Base-by-base conservation (phyloP, 2,329 filamentous ascomycete species). In the Camptophora hylomeconis region DNA sequence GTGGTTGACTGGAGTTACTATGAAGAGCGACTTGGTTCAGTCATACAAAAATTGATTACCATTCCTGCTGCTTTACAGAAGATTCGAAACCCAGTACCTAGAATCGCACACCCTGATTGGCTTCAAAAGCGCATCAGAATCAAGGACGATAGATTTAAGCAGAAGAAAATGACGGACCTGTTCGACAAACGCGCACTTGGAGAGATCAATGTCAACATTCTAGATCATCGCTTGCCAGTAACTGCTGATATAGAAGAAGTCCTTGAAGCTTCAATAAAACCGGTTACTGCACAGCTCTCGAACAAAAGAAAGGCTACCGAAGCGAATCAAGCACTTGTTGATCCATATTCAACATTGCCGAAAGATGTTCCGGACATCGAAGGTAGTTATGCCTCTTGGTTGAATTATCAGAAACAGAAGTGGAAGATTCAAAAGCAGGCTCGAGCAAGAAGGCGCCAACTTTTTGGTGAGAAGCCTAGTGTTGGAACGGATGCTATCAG, bases 1-100 rank as follows among this genome's bases (percentile, higher is more conserved):
- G 67, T 98, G 8, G 75, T 98, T 28, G 89, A 98, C 52, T 99
- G 89, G 89, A 71, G 84, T 42, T 99, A 99, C 56, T 99, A 99
- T 51, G 66, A 86, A 2, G 92, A 98, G 48, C 83, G 89, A 58
- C 65, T 99, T 12, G 87, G 86, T 1, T 95, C 87, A 1, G 89
- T 98, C 31, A 92, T 99, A 28, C 89, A 99, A 57, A 99, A 99
- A 54, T 71, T 99, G 31, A 93, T 99, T 50, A 98, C 92, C 1
- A 99, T 99, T 42, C 89, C 89, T 2, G 92, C 89, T 10, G 89
- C 92, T 3, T 65, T 98, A 28, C 89, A 98, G 51, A 95, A 93
- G 56, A 69, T 98, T 31, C 72, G 77, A 31, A 99, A 99, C 47
- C 89, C 89, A 0, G 87, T 95, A 2, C 92, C 89, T 9, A 69